Evolutionary conservation across 768 basidiomycete genomes (phyloP).

Genomic region (Sutorius australiensis): DNA sequence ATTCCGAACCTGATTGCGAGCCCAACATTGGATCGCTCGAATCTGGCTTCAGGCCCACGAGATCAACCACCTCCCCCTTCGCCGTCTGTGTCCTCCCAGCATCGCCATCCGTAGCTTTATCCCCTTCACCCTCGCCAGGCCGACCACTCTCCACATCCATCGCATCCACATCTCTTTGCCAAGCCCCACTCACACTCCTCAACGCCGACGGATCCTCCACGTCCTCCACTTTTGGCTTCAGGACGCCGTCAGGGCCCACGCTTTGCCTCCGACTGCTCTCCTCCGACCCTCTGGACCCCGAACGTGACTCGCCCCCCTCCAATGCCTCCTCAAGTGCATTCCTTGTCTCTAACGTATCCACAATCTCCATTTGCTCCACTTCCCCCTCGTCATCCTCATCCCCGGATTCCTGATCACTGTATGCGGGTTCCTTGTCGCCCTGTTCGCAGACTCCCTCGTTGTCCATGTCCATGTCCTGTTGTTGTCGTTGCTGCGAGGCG

Average conservation of each 20-base stretch:
- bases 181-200: slow-evolving; percentile 17
- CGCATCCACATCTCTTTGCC: slow-evolving; percentile 21
- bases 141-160: slow-evolving; percentile 35
- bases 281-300: slow-evolving; percentile 29
- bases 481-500: slow-evolving; percentile 29
- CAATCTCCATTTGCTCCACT: slow-evolving; percentile 47
- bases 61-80: slow-evolving; percentile 25
- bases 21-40: slow-evolving; percentile 55
- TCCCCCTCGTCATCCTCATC: slow-evolving; percentile 61
- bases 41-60: slow-evolving; percentile 46
- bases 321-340: slow-evolving; percentile 57
- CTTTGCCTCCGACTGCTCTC: slow-evolving; percentile 37
- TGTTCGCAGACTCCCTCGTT: slow-evolving; percentile 17
- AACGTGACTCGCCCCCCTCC: slow-evolving; percentile 31
- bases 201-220: slow-evolving; percentile 52
- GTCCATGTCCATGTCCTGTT: slow-evolving; percentile 33
- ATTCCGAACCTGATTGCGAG: slow-evolving; percentile 39
- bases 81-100: slow-evolving; percentile 18
- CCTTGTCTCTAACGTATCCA: slow-evolving; percentile 59
- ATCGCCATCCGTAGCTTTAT: slow-evolving; percentile 2
- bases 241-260: slow-evolving; percentile 20
- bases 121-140: slow-evolving; percentile 28
- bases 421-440: slow-evolving; percentile 22
- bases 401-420: slow-evolving; percentile 41
- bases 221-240: slow-evolving; percentile 52